Percentiles rank a stretch among this genome's conserved stretches.
Evolutionary conservation across 805 yeast genomes (phyloP).

Genomic region (Suhomyces faveliae): DNA sequence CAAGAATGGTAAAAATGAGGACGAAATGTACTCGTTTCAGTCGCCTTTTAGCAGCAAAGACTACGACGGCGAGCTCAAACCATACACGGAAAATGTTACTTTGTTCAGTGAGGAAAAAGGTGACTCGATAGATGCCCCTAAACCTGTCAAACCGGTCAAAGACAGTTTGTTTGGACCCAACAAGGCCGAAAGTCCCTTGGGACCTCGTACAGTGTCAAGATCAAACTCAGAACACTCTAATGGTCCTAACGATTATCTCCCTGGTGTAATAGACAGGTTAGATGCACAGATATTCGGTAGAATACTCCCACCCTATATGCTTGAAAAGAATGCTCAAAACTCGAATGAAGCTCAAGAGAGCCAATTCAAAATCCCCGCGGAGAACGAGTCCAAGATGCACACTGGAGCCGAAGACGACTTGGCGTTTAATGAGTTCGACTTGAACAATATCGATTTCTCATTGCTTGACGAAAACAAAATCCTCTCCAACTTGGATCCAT

Average conservation of each 20-base stretch:
- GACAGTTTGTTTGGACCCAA: not conserved
- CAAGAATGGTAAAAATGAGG: not conserved
- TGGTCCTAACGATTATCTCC: constrained; percentile 47
- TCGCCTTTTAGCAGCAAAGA: not conserved
- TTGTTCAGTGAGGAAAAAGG: not conserved
- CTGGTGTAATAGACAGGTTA: constrained; percentile 81
- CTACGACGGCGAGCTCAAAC: not conserved
- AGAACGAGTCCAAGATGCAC: not conserved
- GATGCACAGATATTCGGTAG: constrained; percentile 85
- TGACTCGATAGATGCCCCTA: not conserved
- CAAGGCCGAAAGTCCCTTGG: not conserved
- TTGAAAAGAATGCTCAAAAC: constrained; percentile 27
- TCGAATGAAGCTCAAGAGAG: not conserved
- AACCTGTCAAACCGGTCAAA: not conserved
- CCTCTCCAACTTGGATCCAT: constrained; percentile 27
- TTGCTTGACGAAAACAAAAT: constrained; percentile 17
- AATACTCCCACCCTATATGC: constrained; percentile 82
- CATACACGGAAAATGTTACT: not conserved
- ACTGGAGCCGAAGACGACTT: not conserved
- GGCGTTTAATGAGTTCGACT: constrained; percentile 13
- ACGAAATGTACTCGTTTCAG: not conserved
- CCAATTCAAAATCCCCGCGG: not conserved
- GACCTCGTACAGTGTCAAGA: not conserved
- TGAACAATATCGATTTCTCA: constrained; percentile 19
- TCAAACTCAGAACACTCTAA: not conserved